Percentiles rank a stretch among this genome's conserved stretches.
Evolutionary conservation across 2,329 filamentous ascomycete genomes (phyloP).

Genomic region (Fusarium beomiforme): DNA sequence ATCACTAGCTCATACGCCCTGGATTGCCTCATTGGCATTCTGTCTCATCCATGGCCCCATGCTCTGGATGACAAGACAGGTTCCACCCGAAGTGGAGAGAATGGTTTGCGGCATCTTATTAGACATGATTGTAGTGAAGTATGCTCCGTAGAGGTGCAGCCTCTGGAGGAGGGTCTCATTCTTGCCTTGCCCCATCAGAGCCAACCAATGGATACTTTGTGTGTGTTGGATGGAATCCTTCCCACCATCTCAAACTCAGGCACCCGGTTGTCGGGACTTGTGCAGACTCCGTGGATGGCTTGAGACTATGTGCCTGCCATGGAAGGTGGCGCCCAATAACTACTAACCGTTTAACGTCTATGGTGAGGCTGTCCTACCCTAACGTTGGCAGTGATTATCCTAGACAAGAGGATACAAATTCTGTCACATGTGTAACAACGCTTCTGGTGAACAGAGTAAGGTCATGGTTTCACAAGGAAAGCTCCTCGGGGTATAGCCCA

Average conservation of each 20-base stretch:
- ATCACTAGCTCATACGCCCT: constrained; percentile 23
- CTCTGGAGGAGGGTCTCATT: constrained; percentile 35
- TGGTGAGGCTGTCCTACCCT: constrained; percentile 19
- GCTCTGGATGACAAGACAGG: constrained; percentile 34
- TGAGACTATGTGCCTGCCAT: constrained; percentile 11
- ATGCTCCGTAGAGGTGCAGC: constrained; percentile 33
- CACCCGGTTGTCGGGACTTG: constrained; percentile 27
- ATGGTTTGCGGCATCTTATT: constrained; percentile 36
- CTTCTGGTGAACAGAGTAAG: constrained; percentile 19
- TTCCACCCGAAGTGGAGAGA: constrained; percentile 44
- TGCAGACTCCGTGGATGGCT: constrained; percentile 23
- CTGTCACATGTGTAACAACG: constrained; percentile 21
- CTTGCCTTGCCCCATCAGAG: constrained; percentile 28
- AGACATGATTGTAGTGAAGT: constrained; percentile 37
- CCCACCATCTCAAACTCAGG: constrained; percentile 35
- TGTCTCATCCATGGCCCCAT: constrained; percentile 38
- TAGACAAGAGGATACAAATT: constrained; percentile 11
- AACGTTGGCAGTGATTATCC: constrained; percentile 17
- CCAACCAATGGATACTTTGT: constrained; percentile 25
- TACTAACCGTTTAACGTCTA: constrained; percentile 24
- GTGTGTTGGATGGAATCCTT: constrained; percentile 20
- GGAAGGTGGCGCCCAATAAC: constrained; percentile 7
- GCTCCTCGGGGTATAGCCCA: constrained; percentile 17
- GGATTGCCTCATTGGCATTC: constrained; percentile 26
- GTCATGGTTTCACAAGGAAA: constrained; percentile 22